Evolutionary conservation across 768 basidiomycete species (phyloP), one percentile per base, ranked within the genome.

Genomic region (Cubamyces lactineus): DNA sequence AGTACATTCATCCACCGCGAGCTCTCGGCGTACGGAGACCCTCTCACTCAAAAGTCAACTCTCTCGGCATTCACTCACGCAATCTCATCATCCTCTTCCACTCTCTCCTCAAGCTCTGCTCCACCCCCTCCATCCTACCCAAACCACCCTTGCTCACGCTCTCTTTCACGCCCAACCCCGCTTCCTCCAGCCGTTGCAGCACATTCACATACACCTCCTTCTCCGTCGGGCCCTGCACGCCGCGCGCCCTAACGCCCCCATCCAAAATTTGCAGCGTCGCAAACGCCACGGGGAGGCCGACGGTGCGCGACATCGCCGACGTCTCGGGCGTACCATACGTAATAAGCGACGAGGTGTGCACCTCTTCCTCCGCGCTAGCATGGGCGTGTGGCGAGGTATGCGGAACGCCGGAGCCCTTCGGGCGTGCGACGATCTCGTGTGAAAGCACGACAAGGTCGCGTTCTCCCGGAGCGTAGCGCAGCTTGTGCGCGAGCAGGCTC

Each of bases 241-340:
- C 93, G 38, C 86, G 72, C 34, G 75, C 75, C 1, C 65, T 15
- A 69, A 73, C 65, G 41, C 65, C 54, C 0, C 89, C 91, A 70
- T 92, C 88, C 41, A 91, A 73, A 5, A 94, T 80, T 38, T 80
- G 78, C 66, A 90, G 71, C 1, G 93, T 86, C 1, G 93, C 93
- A 68, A 94, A 84, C 1, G 91, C 95, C 7, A 96, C 85, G 0
- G 95, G 95, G 47, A 95, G 74, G 4, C 94, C 94, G 17, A 97
- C 95, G 2, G 91, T 92, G 30, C 86, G 80, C n/a, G 93, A 85
- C 95, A 97, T 97, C 5, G 95, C 95, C 0, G 90, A 89, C 2
- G 81, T 83, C 0, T 69, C 71, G 7, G 76, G 64, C 19, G 78
- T 81, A 1, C 88, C 94, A 66, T 88, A 89, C 34, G 81, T 75